Evolutionary conservation across 1,284 basidiomycete species (phyloP).

Genomic region (Trichosporon sp.): DNA sequence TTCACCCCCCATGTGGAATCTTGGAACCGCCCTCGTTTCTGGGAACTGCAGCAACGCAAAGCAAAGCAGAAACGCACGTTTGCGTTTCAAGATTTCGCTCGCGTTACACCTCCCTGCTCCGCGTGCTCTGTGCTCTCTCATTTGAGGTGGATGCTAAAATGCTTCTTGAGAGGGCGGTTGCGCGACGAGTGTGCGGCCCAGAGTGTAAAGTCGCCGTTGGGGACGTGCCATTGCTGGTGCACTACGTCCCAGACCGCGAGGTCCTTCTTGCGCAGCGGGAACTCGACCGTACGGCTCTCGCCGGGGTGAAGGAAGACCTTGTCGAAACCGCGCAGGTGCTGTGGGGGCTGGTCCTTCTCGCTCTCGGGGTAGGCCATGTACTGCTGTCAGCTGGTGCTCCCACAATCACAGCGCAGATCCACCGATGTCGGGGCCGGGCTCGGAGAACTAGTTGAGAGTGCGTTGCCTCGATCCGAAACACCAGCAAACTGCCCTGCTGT

Average conservation of each 20-base stretch:
- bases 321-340: slow-evolving; percentile 44
- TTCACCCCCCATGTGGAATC: neutral
- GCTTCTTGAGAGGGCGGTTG: slow-evolving; percentile 24
- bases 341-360: slow-evolving; percentile 43
- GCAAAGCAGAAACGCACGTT: no score
- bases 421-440: no score
- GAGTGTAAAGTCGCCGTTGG: slow-evolving; percentile 40
- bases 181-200: slow-evolving; percentile 41
- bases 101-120: neutral
- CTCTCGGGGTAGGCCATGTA: slow-evolving; percentile 47
- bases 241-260: slow-evolving; percentile 48
- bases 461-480: no score
- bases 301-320: slow-evolving; percentile 42
- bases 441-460: no score
- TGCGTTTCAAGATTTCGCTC: neutral
- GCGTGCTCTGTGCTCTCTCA: neutral
- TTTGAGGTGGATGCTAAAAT: neutral
- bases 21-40: neutral
- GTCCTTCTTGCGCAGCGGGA: slow-evolving; percentile 49
- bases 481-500: no score
- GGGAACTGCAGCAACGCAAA: no score
- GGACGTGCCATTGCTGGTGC: slow-evolving; percentile 44
- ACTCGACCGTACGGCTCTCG: slow-evolving; percentile 32
- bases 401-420: no score
- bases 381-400: slow-evolving; percentile 27